These are phyloP conservation scores for Cadophora sp. DNA, from an alignment of 2,329 filamentous ascomycete genomes.

Conservation along the genomic window DNA sequence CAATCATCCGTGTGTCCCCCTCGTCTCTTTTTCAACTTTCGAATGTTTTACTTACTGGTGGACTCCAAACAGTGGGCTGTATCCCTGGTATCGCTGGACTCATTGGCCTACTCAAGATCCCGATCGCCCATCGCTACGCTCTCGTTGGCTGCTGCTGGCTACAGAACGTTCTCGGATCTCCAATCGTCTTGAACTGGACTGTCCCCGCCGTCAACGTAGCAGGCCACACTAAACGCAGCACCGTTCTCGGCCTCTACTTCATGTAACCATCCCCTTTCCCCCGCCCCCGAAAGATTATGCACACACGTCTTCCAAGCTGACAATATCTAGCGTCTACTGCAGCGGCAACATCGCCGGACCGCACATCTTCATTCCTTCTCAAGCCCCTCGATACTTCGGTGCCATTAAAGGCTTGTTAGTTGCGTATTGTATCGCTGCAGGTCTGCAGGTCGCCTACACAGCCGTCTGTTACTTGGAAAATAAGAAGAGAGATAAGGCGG, in stretches of 20 bases:
- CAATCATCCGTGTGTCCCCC: constrained; percentile 23
- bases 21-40: constrained; percentile 36
- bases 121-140: background rate
- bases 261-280: background rate
- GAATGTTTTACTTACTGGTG: background rate
- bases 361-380: constrained; percentile 61
- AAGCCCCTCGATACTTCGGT: constrained; percentile 60
- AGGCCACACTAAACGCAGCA: constrained; percentile 77
- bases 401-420: constrained; percentile 54
- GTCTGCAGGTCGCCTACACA: constrained; percentile 11
- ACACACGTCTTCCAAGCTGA: constrained; percentile 34
- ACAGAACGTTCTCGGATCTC: constrained; percentile 73
- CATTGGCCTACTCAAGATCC: background rate
- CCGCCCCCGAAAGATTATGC: background rate
- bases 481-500: constrained; percentile 22
- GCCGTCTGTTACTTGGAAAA: constrained; percentile 27
- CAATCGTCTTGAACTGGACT: constrained; percentile 27
- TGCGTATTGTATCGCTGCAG: constrained; percentile 32
- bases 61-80: background rate
- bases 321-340: constrained; percentile 70
- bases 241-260: constrained; percentile 65
- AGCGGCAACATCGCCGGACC: constrained; percentile 71
- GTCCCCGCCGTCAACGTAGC: constrained; percentile 68
- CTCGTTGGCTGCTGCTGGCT: constrained; percentile 69
- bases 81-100: background rate